Base-by-base conservation (phyloP, 2,329 filamentous ascomycete species). In the Pseudocercospora vitis region DNA sequence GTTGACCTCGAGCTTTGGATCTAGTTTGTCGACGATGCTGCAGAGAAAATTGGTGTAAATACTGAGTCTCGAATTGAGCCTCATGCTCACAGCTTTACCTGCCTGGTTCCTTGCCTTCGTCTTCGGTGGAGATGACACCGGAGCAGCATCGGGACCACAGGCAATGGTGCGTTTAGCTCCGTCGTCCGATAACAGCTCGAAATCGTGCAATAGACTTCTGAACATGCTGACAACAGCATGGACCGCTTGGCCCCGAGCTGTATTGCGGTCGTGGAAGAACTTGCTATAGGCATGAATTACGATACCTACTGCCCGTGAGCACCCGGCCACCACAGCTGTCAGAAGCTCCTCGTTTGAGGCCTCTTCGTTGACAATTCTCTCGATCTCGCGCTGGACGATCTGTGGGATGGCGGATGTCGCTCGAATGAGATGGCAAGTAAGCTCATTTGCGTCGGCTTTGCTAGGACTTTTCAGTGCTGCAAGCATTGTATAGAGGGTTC, bases 211-310 rank as follows among this genome's bases (percentile, higher is more conserved):
- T 0, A 72, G 58, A 4, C 52, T 56, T 2, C 66, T 68, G 63
- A 73, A 76, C 66, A 73, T 73, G 2, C 67, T 63, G 8, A 72
- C 63, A 9, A 64, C 58, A 7, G 63, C 64, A 42, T 70, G 65
- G 3, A 63, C 60, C 21, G 64, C 61, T 28, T 59, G 56, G 7
- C 65, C 63, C n/a, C 55, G 57, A 4, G 59, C 35, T 19, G 21
- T 0, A 39, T 21, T 28, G 11, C 58, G 55, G 19, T 18, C 4
- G 53, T 31, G n/a, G 53, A 42, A 7, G 1, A 69, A 54, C 21
- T 59, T 60, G 14, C 55, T 58, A 35, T 62, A 55, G 18, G 63
- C 65, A 2, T 57, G 49, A 5, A 69, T 39, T 19, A 69, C 55
- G 4, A 53, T 56, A 6, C 55, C 52, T 8, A 63, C 46, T 9